Base-by-base conservation (phyloP, 2,329 filamentous ascomycete genomes). In the Fusarium humuli region DNA sequence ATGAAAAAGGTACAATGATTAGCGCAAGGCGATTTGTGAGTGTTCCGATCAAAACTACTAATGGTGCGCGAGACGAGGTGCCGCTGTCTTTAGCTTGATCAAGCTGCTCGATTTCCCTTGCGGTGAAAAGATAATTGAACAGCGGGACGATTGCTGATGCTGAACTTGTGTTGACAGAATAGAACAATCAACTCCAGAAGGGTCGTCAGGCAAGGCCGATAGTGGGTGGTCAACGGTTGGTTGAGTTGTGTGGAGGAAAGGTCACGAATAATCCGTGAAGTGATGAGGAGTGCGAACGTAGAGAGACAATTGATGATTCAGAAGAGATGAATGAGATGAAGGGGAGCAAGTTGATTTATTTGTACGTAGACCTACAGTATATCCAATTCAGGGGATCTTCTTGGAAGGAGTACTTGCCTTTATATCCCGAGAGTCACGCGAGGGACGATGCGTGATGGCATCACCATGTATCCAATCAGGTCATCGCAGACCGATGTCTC, bases 381-480 rank as follows among this genome's bases (percentile, higher is more conserved):
- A 57, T 57, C 16, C 32, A 63, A 53, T 65, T 25, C 41, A 59
- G 47, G 42, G 40, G 29, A 67, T 9, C 40, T 47, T 16, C 23
- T 52, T 45, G 55, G 56, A 70, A 71, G 54, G 63, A 47, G 58
- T 73, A 45, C 55, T 70, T 67, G 54, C 47, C 53, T 66, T 76
- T 76, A 76, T 76, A 75, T 74, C 65, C 53, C 48, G 67, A 57
- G 57, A 57, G 73, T 76, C 74, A 76, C 74, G 71, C 74, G 74
- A 76, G 69, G 58, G 32, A 61, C 56, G 27, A 49, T 67, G 52
- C 20, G 44, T 48, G 65, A 74, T 76, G 74, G 74, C 74, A 76
- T 74, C 74, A 76, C 72, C 50, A 57, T 53, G 56, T 62, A 56
- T 57, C 74, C 74, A 76, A 76, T 76, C 74, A 76, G 73, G 46